Evolutionary conservation across 768 basidiomycete species (phyloP).

Genomic region (Tylopilus intermedius): DNA sequence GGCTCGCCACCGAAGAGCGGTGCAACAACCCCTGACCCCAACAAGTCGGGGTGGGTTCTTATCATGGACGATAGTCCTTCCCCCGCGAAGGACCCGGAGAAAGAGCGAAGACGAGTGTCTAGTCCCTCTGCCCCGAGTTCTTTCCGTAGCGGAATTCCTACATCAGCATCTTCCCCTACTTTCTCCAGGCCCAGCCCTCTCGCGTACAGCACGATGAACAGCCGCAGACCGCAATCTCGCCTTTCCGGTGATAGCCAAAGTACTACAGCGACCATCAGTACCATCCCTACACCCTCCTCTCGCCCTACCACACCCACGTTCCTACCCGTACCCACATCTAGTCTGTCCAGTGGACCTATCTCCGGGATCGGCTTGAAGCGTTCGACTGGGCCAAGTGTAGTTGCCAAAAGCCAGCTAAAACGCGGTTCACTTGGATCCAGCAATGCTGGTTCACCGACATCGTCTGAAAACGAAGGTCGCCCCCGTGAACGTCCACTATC

Average conservation of each 20-base stretch:
- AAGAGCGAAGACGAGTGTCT: conserved; percentile 55
- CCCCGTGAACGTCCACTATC: conserved; percentile 27
- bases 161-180: conserved; percentile 44
- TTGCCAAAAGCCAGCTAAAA: conserved; percentile 43
- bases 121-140: conserved; percentile 57
- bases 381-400: conserved; percentile 47
- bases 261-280: conserved; percentile 52
- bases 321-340: conserved; percentile 60
- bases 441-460: conserved; percentile 26
- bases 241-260: conserved; percentile 59
- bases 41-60: conserved; percentile 79
- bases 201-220: conserved; percentile 42
- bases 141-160: conserved; percentile 46
- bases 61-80: conserved; percentile 86
- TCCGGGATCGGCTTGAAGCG: conserved; percentile 51
- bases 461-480: conserved; percentile 25
- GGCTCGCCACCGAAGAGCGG: conserved; percentile 38
- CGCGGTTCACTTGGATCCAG: conserved; percentile 60
- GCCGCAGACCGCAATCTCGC: conserved; percentile 67
- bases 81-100: conserved; percentile 52
- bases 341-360: conserved; percentile 37
- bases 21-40: conserved; percentile 42
- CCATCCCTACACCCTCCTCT: conserved; percentile 62
- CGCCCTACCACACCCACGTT: conserved; percentile 75
- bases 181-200: conserved; percentile 39